Evolutionary conservation across 225 moss, liverwort and hornwort genomes (phyloP).

Genomic region (Physcomitrium patens): DNA sequence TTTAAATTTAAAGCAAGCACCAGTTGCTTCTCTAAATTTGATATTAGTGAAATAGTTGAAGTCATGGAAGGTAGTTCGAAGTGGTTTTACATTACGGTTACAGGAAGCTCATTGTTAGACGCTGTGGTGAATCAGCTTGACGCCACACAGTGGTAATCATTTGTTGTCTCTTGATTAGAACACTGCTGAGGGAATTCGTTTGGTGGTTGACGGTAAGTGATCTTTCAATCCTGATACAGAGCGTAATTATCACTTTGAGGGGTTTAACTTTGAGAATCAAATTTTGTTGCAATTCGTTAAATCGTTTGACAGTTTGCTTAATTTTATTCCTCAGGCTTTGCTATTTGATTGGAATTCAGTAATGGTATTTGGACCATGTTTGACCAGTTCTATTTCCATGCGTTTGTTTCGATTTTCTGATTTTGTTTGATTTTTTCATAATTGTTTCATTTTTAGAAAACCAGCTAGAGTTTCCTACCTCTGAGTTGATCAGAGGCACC

Average conservation of each 20-base stretch:
- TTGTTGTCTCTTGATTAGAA: background rate
- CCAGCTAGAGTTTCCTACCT: no score
- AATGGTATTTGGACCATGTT: no score
- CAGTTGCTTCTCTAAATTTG: background rate
- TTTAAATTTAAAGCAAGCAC: background rate
- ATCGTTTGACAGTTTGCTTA: background rate
- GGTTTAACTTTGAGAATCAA: background rate
- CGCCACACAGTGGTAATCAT: conserved; percentile 1
- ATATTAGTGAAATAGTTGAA: background rate
- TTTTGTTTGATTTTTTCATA: no score
- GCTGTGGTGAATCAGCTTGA: background rate
- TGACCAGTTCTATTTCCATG: no score
- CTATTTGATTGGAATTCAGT: no score
- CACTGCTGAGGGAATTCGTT: background rate
- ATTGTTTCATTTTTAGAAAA: no score
- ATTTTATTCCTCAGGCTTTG: no score
- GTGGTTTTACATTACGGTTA: conserved; percentile 11
- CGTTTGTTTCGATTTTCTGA: no score
- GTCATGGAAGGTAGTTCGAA: conserved; percentile 10
- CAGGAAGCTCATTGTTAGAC: conserved; percentile 8
- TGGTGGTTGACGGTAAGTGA: conserved; percentile 6
- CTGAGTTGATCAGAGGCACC: no score
- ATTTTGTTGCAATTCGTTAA: background rate
- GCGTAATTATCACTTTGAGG: background rate
- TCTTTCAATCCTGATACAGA: background rate